Evolutionary conservation across 345 rosid species (phyloP), one percentile per base, ranked within the genome.

Genomic region (Abelmoschus esculentus): DNA sequence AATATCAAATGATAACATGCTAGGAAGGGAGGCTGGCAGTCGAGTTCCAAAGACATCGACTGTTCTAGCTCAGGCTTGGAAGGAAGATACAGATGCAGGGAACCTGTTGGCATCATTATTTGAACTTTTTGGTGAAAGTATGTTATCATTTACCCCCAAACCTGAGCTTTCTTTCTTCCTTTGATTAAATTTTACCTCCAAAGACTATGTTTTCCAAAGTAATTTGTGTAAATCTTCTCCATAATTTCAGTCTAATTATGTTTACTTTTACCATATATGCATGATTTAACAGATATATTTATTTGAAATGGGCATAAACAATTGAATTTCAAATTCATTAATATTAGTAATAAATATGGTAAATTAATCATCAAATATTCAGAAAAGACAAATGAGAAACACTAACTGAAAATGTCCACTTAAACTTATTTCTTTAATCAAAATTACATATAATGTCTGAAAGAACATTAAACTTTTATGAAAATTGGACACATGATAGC

Each of bases 71-170:
- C 88, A 83, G 78, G 89, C 89, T 9, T 86, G 90, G 93, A 86
- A 80, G 69, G 89, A 83, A 62, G 87, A 80, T 74, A 70, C 80
- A 58, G 82, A 83, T 72, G 82, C 85, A 0, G 93, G 93, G 55
- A 83, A 78, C 55, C 57, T 84, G 79, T 79, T 85, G 19, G 83
- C 84, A 22, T 83, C 95, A 1, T 79, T 90, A 7, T 75, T 78
- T 22, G 95, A 90, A 68, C 77, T 79, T 69, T 86, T 88, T 50
- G 89, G 90, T 63, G 92, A 90, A 72, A 81, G 89, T 74, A 87
- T 92, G 86, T 78, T 88, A 57, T 53, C 79, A 50, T 90, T 87
- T 72, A 84, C 79, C 40, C 90, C 84, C 14, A 88, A 80, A 72
- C 78, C 90, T 0, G 96, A 92, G 76, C 74, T 87, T 70, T 80